These are phyloP conservation scores for Naganishia friedmannii DNA, from an alignment of 768 basidiomycete species.

Conservation along the genomic window DNA sequence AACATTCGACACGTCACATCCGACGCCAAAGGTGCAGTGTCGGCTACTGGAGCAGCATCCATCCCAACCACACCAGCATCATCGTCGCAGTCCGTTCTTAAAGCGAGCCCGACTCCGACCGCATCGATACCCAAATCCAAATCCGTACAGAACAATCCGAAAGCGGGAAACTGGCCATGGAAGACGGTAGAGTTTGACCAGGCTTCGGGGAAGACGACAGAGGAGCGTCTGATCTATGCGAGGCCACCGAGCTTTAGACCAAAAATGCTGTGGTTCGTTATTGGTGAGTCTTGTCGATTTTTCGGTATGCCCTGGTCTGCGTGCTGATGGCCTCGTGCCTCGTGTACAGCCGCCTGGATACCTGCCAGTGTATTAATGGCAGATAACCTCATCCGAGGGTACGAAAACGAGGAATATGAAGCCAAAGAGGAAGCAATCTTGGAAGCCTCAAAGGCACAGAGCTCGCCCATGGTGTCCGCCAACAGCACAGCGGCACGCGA, in stretches of 20 bases:
- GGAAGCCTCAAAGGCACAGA: not conserved
- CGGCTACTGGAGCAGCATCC: not conserved
- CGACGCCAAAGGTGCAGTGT: not conserved
- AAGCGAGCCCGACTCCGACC: not conserved
- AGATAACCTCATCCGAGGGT: constrained; percentile 15
- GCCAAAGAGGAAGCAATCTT: not conserved
- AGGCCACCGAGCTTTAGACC: constrained; percentile 26
- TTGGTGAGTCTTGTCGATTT: constrained; percentile 10
- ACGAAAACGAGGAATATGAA: constrained; percentile 19
- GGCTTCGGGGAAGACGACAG: constrained; percentile 6
- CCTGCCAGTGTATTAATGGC: constrained; percentile 14
- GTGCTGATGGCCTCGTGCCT: not conserved
- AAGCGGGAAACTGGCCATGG: constrained; percentile 28
- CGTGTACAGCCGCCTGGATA: constrained; percentile 15
- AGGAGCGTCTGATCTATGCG: constrained; percentile 26
- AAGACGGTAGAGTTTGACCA: constrained; percentile 15
- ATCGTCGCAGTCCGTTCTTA: not conserved
- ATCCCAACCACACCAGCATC: not conserved
- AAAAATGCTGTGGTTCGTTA: constrained; percentile 28
- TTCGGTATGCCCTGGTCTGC: not conserved
- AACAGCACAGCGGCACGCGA: not conserved
- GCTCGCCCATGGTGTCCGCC: not conserved
- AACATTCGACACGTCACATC: not conserved
- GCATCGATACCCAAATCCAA: not conserved
- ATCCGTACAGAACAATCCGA: not conserved